Base-by-base conservation (phyloP, 768 basidiomycete species). In the Phallus indusiatus region DNA sequence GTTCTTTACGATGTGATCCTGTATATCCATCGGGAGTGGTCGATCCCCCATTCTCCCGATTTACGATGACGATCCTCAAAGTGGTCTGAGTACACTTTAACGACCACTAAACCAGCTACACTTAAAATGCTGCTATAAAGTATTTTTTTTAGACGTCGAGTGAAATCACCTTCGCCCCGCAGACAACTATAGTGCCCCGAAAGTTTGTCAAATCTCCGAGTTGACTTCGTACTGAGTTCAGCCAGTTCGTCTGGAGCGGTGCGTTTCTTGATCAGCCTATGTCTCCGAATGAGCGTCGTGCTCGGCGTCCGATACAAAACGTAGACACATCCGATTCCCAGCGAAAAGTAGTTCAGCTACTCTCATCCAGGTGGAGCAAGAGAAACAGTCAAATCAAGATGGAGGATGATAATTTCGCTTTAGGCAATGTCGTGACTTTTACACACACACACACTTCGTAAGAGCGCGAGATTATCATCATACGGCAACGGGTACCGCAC, bases 11-110 rank as follows among this genome's bases (percentile, higher is more conserved):
- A 47, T 5, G 52, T n/a, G 10, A 36, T 50, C 33, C 55, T 18
- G 5, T 28, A 16, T 22, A 28, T 21, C 42, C 66, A 11, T 63
- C 65, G 22, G 62, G 58, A 12, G 56, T 63, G 12, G 47, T 50
- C 9, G 63, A n/a, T n/a, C n/a, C n/a, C 28, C 67, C 67, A 66
- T 34, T 35, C 61, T 54, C 69, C 69, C 10, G 52, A 22, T 70
- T 69, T 17, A 70, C 61, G 11, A 70, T 62, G n/a, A 70, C 35
- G 50, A 12, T 62, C 47, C 34, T 68, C 64, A 53, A 68, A 70
- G 55, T 68, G 68, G 55, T 67, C 64, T 11, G 63, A 59, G 48
- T 69, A 70, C 7, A 68, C 64, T 21, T 65, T 59, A 0, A 67
- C 69, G 3, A 66, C 49, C 3, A 69, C 51, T 14, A 70, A 58